Evolutionary conservation across 139 green algal species (phyloP), one percentile per base, ranked within the genome.

Genomic region (Marvania coccoides): DNA sequence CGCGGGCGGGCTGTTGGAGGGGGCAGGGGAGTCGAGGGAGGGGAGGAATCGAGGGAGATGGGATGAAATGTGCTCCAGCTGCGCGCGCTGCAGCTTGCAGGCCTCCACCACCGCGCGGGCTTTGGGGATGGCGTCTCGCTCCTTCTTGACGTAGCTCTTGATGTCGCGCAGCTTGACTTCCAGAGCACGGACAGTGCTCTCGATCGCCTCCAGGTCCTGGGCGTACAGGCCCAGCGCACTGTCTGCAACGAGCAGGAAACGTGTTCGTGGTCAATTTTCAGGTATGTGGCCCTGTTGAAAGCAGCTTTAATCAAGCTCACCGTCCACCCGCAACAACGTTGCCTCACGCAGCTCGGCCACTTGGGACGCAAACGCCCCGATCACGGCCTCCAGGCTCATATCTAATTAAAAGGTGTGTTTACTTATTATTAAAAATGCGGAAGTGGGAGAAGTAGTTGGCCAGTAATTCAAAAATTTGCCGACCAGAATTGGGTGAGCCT

Each of bases 1-100:
- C n/a, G 56, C 24, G 12, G 56, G 23, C 19, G 42, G 57, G 24
- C 31, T 59, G 45, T 8, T 19, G 2, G n/a, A 13, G 14, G 24
- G 36, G 33, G 19, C 47, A 47, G 71, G 38, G 19, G 34, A 55
- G 3, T 42, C n/a, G 15, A 70, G 46, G 31, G 65, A 74, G 34
- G 82, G 82, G 33, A 88, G 69, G 39, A 65, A 75, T 3, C 59
- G 30, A 0, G 83, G 83, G 36, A 89, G 67, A 35, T 89, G 75
- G 26, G 26, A 39, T 1, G 46, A 47, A 9, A 90, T 83, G 36
- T 72, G 62, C 40, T 74, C 47, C 29, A 90, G 58, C 37, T 83
- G 70, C 36, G 70, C 53, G 24, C 58, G 65, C 48, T 87, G 80
- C 14, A 71, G 30, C 28, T 54, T 28, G 47, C 65, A 73, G 12